A percentile compares a stretch with the other conserved stretches of the same genome.
phyloP scores from a whole-genome alignment of 164 flowering plant genomes.

The Vitis labrusca region DNA sequence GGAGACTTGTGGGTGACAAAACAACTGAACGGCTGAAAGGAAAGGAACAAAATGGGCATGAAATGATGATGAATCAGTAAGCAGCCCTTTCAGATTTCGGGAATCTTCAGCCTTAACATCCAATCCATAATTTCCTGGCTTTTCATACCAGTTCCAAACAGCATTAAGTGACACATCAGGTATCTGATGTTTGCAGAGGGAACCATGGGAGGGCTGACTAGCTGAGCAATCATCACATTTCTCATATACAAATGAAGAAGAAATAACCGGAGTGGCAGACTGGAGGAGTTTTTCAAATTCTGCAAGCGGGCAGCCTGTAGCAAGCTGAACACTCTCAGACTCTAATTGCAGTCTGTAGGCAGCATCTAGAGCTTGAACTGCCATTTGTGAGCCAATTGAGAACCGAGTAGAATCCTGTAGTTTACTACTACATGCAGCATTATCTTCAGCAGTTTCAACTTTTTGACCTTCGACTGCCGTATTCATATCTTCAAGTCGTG shows the following conservation, averaged over 20 bases:
- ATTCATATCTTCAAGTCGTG: background rate
- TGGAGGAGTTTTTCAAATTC: conserved; percentile 19
- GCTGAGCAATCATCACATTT: too few relatives aligned
- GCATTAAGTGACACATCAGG: background rate
- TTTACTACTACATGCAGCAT: conserved; percentile 1
- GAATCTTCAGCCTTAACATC: conserved; percentile 15
- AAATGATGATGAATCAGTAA: conserved; percentile 6
- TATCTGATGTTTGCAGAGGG: background rate
- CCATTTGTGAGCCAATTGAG: conserved; percentile 13
- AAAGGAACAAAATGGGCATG: conserved; percentile 17
- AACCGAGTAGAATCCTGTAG: background rate
- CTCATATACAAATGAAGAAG: background rate
- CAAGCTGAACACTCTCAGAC: conserved; percentile 13
- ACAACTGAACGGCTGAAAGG: conserved; percentile 22
- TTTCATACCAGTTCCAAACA: conserved; percentile 15
- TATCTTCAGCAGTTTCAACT: conserved; percentile 4
- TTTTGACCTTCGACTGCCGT: background rate
- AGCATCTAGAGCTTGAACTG: conserved; percentile 6
- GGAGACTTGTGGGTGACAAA: conserved; percentile 4
- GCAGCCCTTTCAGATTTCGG: conserved; percentile 1
- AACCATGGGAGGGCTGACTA: background rate
- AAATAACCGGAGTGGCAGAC: conserved; percentile 18
- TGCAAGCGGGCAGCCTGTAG: conserved; percentile 14
- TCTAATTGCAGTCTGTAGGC: conserved; percentile 6
- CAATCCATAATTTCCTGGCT: conserved; percentile 21